A percentile compares a stretch with the other conserved stretches of the same genome.
Conservation (phyloP, 2,329 filamentous ascomycete genomes). For the Clarireedia sp. region DNA sequence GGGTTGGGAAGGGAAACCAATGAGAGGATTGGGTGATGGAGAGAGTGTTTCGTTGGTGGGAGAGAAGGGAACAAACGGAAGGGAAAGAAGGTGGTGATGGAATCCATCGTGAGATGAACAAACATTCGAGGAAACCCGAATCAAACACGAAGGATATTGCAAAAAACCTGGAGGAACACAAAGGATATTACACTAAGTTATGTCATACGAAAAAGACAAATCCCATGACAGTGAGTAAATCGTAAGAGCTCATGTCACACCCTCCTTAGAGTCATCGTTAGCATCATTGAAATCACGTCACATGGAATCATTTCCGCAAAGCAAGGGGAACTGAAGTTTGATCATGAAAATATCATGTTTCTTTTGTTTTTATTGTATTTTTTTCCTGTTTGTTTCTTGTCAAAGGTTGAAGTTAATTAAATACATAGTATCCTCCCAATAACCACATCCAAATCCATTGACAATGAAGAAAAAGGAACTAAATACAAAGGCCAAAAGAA, state of each 20-base stretch:
- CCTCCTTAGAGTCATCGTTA: no score
- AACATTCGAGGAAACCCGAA: not conserved
- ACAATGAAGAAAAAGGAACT: not conserved
- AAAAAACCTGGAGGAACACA: no score
- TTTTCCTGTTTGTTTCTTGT: not conserved
- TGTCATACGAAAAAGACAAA: not conserved
- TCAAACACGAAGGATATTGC: not conserved
- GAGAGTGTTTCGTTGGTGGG: no score
- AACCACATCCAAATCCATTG: not conserved
- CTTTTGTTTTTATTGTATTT: not conserved
- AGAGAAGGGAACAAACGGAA: no score
- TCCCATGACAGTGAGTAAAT: not conserved
- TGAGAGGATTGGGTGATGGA: no score
- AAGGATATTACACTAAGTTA: not conserved
- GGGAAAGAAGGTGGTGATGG: not conserved
- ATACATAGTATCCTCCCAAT: not conserved
- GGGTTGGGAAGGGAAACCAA: no score
- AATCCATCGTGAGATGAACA: not conserved
- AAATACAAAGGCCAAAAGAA: conserved; percentile 3
- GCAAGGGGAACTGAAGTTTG: not conserved
- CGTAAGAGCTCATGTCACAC: not conserved
- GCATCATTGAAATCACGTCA: no score
- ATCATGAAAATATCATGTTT: not conserved
- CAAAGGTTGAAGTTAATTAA: not conserved
- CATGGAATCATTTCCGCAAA: not conserved